These are phyloP conservation scores for Cruciata laevipes DNA, from an alignment of 257 asterid species.

Conservation along the genomic window DNA sequence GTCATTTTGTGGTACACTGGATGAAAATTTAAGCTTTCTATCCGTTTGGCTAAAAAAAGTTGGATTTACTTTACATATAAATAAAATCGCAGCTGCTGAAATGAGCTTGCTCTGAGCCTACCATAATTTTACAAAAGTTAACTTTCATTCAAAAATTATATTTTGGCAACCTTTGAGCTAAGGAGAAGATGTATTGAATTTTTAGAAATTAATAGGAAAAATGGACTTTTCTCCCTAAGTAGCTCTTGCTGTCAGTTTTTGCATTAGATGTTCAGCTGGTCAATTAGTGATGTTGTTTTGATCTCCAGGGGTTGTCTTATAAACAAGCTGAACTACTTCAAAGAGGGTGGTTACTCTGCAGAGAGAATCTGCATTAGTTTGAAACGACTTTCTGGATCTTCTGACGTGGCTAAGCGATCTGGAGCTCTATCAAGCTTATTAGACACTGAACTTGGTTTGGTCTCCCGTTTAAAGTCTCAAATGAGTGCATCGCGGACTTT, in stretches of 20 bases:
- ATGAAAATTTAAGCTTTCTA: no score
- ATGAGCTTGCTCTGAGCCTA: neutral
- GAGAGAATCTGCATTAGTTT: conserved; percentile 51
- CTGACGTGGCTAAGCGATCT: conserved; percentile 44
- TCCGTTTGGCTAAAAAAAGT: no score
- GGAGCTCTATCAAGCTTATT: conserved; percentile 47
- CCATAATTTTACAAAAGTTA: neutral
- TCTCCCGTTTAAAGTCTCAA: conserved; percentile 43
- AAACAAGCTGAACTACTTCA: conserved; percentile 63
- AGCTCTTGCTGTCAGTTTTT: conserved; percentile 9
- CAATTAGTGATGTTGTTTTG: conserved; percentile 9
- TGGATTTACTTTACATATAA: neutral
- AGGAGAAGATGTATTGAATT: no score
- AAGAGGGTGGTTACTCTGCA: conserved; percentile 44
- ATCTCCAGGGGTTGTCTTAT: conserved; percentile 47
- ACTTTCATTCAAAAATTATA: neutral
- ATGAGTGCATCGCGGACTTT: conserved; percentile 34
- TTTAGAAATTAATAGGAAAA: neutral
- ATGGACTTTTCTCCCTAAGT: neutral
- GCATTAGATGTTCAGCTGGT: neutral
- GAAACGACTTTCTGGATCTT: conserved; percentile 42
- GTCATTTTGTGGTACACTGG: no score
- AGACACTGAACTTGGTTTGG: conserved; percentile 33
- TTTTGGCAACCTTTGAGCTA: neutral
- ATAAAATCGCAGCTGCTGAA: neutral